Evolutionary conservation across 23 red algal genomes (phyloP).

Genomic region (Gracilaria gracilis): DNA sequence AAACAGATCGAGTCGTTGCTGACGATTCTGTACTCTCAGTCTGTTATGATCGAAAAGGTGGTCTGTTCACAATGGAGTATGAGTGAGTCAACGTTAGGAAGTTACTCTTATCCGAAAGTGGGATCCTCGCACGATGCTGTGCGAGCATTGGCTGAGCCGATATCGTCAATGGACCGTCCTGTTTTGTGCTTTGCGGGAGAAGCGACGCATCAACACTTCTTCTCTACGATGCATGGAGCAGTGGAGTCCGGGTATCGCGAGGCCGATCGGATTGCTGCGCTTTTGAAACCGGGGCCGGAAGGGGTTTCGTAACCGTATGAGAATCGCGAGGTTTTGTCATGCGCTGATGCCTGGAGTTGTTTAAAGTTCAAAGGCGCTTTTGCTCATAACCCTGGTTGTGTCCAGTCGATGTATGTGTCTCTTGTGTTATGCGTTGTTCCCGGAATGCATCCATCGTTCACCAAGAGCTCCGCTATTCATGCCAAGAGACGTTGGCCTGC

Average conservation of each 20-base stretch:
- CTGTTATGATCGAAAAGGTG: conserved; percentile 16
- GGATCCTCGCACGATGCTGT: conserved; percentile 11
- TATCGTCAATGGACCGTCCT: conserved; percentile 13
- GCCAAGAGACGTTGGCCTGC: no score
- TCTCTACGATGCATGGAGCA: conserved; percentile 59
- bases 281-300: background rate
- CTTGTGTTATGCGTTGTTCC: no score
- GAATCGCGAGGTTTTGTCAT: no score
- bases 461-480: no score
- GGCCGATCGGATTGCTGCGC: conserved; percentile 41
- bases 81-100: conserved; percentile 20
- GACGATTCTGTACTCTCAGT: conserved; percentile 9
- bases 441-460: no score
- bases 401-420: no score
- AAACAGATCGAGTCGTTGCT: conserved; percentile 6
- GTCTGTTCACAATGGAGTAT: conserved; percentile 28
- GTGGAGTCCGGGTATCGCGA: conserved; percentile 53
- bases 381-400: no score
- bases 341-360: no score
- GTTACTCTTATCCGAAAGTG: conserved; percentile 51
- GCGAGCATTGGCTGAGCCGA: conserved; percentile 3
- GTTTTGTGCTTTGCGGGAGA: conserved; percentile 50
- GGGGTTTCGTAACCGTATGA: background rate
- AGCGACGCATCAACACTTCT: conserved; percentile 42
- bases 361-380: background rate